phyloP scores from a whole-genome alignment of 2,329 filamentous ascomycete species.

The Penicillium sp. region DNA sequence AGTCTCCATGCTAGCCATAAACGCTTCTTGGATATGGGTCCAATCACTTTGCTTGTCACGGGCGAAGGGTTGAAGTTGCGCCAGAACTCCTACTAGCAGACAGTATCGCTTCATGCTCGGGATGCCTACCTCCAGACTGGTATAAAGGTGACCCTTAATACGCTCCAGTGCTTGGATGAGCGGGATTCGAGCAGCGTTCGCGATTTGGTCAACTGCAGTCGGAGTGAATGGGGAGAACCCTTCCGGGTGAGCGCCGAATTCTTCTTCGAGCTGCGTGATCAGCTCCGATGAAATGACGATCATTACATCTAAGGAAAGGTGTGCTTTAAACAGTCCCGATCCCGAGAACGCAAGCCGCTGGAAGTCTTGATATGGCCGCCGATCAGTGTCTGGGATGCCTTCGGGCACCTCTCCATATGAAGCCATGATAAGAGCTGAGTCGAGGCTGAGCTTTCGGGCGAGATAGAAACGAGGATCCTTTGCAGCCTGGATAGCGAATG shows the following conservation, averaged over 20 bases:
- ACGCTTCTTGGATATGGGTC: constrained; percentile 6
- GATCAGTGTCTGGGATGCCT: not conserved
- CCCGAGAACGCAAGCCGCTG: constrained; percentile 16
- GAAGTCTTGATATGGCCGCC: constrained; percentile 10
- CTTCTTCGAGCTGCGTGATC: constrained; percentile 18
- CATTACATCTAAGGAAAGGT: constrained; percentile 15
- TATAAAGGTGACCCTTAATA: constrained; percentile 7
- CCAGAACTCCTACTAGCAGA: constrained; percentile 10
- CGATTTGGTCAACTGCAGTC: constrained; percentile 5
- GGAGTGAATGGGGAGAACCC: not conserved
- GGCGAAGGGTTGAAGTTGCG: constrained; percentile 6
- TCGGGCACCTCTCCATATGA: constrained; percentile 9
- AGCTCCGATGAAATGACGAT: constrained; percentile 14
- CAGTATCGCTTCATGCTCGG: constrained; percentile 19
- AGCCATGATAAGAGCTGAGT: constrained; percentile 13
- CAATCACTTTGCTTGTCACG: constrained; percentile 1
- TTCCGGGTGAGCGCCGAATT: constrained; percentile 2
- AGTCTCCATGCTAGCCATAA: constrained; percentile 9
- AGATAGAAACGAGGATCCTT: constrained; percentile 19
- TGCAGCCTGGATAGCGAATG: constrained; percentile 15
- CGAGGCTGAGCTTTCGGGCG: constrained; percentile 18
- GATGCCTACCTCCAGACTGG: constrained; percentile 11
- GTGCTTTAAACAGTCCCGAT: constrained; percentile 14
- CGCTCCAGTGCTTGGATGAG: constrained; percentile 9
- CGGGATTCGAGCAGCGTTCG: constrained; percentile 4